Conservation (phyloP, 2,329 filamentous ascomycete genomes). For the Pezicula radicicola region DNA sequence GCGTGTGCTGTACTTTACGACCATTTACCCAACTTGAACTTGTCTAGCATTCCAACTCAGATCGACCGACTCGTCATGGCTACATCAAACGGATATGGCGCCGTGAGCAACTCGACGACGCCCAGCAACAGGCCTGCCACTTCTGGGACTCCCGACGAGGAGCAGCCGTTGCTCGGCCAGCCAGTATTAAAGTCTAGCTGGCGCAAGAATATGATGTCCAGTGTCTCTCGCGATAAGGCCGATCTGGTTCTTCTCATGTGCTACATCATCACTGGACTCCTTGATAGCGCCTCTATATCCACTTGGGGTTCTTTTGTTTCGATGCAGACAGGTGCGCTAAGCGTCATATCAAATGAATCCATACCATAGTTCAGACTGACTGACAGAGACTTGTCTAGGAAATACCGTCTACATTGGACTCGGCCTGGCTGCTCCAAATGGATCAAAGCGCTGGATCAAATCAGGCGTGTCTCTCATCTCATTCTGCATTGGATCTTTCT, state of each 20-base stretch:
- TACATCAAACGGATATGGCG: conserved; percentile 25
- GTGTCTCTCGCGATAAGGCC: conserved; percentile 59
- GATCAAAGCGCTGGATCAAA: conserved; percentile 64
- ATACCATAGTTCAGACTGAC: not conserved
- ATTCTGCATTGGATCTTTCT: conserved; percentile 71
- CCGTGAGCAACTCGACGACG: conserved; percentile 9
- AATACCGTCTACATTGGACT: conserved; percentile 80
- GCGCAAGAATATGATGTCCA: conserved; percentile 18
- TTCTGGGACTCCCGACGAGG: conserved; percentile 21
- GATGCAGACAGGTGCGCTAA: conserved; percentile 60
- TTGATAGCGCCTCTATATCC: conserved; percentile 73
- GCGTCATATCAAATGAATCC: not conserved
- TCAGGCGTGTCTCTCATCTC: conserved; percentile 66
- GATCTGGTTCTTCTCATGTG: conserved; percentile 69
- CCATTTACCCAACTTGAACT: not conserved
- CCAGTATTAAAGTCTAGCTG: conserved; percentile 7
- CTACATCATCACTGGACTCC: conserved; percentile 73
- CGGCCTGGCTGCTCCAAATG: conserved; percentile 58
- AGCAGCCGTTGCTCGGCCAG: conserved; percentile 28
- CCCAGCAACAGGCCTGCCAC: conserved; percentile 3
- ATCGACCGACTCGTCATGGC: conserved; percentile 14
- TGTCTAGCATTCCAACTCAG: not conserved
- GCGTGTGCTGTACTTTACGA: not conserved
- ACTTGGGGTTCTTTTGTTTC: conserved; percentile 69
- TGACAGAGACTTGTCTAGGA: conserved; percentile 34